Evolutionary conservation across 1,284 basidiomycete genomes (phyloP), one percentile per base, ranked within the genome.

Genomic region (Puccinia horiana): DNA sequence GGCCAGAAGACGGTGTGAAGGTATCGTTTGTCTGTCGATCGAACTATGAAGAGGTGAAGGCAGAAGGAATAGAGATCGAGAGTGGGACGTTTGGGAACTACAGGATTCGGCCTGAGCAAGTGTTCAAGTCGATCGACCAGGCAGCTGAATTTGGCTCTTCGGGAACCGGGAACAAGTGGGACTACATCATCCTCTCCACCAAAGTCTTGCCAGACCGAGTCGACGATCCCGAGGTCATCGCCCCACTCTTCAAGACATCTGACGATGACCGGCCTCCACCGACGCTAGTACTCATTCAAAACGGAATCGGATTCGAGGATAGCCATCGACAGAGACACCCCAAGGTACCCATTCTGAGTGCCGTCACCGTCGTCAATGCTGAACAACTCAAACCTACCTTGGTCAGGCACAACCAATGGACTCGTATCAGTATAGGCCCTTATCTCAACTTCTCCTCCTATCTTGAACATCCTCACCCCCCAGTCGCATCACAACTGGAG

Each of bases 351-450:
- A 86, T 89, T 56, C 83, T 89, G 23, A 86, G 85, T 63, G 88
- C 87, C 23, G 88, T 88, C 9, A 88, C 88, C 6, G 87, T 88
- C 74, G 86, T 88, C 40, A 87, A 86, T 77, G 87, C 87, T 0
- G 87, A 88, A 74, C 88, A 88, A 79, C 84, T 86, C 11, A 63
- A 83, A 35, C 87, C 86, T 26, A 87, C 87, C 9, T 82, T 86
- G n/a, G 84, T 88, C 52, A 83, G 84, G 37, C 88, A 89, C 83
- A 88, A 88, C 83, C 84, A 87, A 3, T 89, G 88, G 88, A 89
- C 88, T 8, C 84, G 88, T 23, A 88, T 89, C 82, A 86, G 85
- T 42, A 85, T 89, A 65, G 88, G 88, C 0, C 86, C 88, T 9
- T 89, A 86, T 78, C 85, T 86, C 6, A 84, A 85, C 81, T 83